Evolutionary conservation across 495 filamentous ascomycete genomes (phyloP), one percentile per base, ranked within the genome.

Genomic region (Chaetomium tenue): DNA sequence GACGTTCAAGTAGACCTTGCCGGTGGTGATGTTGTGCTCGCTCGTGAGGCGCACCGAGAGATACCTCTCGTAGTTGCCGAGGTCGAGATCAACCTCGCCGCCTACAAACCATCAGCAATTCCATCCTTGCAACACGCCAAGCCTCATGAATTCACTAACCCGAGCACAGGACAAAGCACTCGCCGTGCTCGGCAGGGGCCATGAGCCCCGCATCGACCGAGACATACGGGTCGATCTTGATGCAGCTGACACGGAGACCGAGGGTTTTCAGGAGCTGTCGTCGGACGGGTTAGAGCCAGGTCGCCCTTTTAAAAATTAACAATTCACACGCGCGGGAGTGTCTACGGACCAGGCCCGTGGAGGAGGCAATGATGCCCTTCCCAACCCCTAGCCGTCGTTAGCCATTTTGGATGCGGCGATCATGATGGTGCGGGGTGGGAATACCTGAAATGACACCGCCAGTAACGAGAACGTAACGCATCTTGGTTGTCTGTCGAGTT

Each of bases 1-100:
- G 23, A 97, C 94, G 65, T 88, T 84, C 72, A 91, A 81, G 77
- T 96, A 97, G 65, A 97, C 89, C 81, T 97, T 98, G 65, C 94
- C 94, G 12, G 93, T 96, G 25, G 93, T 97, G 76, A 97, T 94
- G 72, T 96, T 96, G 78, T 91, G 89, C 63, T 94, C 90, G 22
- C 86, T 79, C 7, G 83, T 88, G 28, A 96, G 83, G 12, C 87
- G 88, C 61, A 90, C 82, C 54, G 65, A 68, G 9, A 81, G 74
- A 39, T 82, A 81, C 23, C 74, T 61, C 77, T 98, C 93, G 75
- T 98, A 98, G 79, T 98, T 97, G 48, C 94, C 94, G 22, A 98
- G 84, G 75, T 98, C 94, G 13, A 98, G 84, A 76, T 98, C 94
- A 3, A 66, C 64, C 58, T 75, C 75, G 47, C 69, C 69, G 18